Base-by-base conservation (phyloP, 768 basidiomycete genomes). In the Termitomyces sp. region DNA sequence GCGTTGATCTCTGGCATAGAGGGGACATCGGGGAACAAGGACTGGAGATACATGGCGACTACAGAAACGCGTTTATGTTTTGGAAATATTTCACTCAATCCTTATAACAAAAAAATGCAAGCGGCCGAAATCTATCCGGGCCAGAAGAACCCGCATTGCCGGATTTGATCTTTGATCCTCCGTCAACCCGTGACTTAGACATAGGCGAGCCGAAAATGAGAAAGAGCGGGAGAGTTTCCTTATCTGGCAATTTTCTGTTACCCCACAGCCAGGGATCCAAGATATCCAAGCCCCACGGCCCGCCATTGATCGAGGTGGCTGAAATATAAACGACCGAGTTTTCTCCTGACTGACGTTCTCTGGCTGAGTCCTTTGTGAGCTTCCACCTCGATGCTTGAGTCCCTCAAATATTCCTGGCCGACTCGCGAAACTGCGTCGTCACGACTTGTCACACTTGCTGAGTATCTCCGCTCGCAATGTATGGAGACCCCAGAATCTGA, bases 11-110 rank as follows among this genome's bases (percentile, higher is more conserved):
- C 77, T 3, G 82, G 80, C 5, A 75, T 55, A 0, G 72, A 52
- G 14, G 85, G 83, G 0, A 82, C 66, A 0, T 81, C 74, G 5
- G 85, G 83, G 60, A 74, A 87, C 35, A 72, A 70, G 5, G 88
- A 89, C 59, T 76, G 81, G 66, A 85, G 59, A 64, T 78, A 69
- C 85, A 88, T 87, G 58, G 56, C 38, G 28, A 24, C 35, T 28
- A 33, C 20, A 47, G 41, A 26, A 16, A 38, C 16, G 48, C 36
- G 38, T 50, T 52, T 40, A 28, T 47, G 18, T 58, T 47, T 38
- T 38, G 20, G 2, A n/a, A 14, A 41, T 35, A 54, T 58, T 22
- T 3, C 14, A 54, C 24, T 22, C 13, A 35, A 13, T 36, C 45
- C 49, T 58, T 58, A 56, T 58, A 58, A 51, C 43, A 30, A 20